phyloP scores from a whole-genome alignment of 495 filamentous ascomycete species.

The Hypoxylon fuscum region DNA sequence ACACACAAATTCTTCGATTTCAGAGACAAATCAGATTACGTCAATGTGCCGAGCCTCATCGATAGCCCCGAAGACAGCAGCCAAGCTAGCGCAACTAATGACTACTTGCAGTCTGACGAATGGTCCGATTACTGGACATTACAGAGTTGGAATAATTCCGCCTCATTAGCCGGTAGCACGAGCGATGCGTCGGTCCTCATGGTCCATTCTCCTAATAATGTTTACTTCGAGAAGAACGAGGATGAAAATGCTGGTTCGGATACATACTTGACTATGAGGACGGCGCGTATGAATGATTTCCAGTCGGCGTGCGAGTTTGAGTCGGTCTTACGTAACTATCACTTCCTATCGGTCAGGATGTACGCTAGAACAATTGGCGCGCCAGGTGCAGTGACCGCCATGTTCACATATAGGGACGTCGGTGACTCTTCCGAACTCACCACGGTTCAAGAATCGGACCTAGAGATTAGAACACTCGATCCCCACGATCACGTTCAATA shows the following conservation, averaged over 20 bases:
- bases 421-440: conserved; percentile 41
- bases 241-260: conserved; percentile 47
- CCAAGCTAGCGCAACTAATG: conserved; percentile 47
- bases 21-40: conserved; percentile 57
- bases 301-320: conserved; percentile 74
- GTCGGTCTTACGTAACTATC: conserved; percentile 60
- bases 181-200: conserved; percentile 59
- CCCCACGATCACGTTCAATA: conserved; percentile 66
- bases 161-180: conserved; percentile 36
- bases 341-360: conserved; percentile 70
- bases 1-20: conserved; percentile 76
- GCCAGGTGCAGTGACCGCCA: conserved; percentile 70
- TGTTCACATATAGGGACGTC: conserved; percentile 69
- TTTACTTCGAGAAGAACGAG: conserved; percentile 64
- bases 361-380: conserved; percentile 62
- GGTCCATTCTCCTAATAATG: conserved; percentile 70
- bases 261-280: conserved; percentile 70
- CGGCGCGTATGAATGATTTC: conserved; percentile 61
- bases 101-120: conserved; percentile 50
- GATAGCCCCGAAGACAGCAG: conserved; percentile 38
- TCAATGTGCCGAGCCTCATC: conserved; percentile 49
- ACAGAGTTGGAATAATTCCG: conserved; percentile 65
- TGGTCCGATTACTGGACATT: conserved; percentile 65
- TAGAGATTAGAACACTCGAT: conserved; percentile 76
- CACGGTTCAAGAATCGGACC: conserved; percentile 73